Evolutionary conservation across 2,329 filamentous ascomycete genomes (phyloP).

Genomic region (Xylaria arbuscula): DNA sequence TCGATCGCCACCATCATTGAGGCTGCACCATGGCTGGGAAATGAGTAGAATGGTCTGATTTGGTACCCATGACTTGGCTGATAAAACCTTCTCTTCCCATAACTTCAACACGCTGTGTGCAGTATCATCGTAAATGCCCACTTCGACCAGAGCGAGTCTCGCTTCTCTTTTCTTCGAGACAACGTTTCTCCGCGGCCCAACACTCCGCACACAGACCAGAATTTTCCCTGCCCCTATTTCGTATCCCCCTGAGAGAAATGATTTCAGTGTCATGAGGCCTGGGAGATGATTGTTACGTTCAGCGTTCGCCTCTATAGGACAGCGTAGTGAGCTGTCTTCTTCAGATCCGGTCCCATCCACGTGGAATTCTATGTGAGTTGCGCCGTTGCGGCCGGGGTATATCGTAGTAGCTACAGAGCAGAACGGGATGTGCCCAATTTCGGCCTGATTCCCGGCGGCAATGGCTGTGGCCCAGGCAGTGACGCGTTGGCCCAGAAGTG

Average conservation of each 20-base stretch:
- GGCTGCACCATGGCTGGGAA: slow-evolving; percentile 53
- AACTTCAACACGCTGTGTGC: slow-evolving; percentile 63
- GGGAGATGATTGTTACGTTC: slow-evolving; percentile 48
- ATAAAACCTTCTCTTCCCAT: slow-evolving; percentile 62
- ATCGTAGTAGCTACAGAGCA: slow-evolving; percentile 66
- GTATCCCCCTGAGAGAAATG: slow-evolving; percentile 65
- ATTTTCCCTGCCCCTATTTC: slow-evolving; percentile 63
- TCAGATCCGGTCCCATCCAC: slow-evolving; percentile 54
- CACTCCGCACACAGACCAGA: slow-evolving; percentile 67
- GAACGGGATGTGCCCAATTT: slow-evolving; percentile 49
- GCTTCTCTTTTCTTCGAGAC: slow-evolving; percentile 59
- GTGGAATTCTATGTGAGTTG: slow-evolving; percentile 65
- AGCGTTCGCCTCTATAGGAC: slow-evolving; percentile 57
- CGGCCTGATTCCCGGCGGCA: slow-evolving; percentile 56
- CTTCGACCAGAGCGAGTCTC: slow-evolving; percentile 58
- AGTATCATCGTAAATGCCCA: slow-evolving; percentile 69
- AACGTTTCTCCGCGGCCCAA: slow-evolving; percentile 64
- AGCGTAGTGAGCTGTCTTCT: slow-evolving; percentile 56
- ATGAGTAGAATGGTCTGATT: slow-evolving; percentile 63
- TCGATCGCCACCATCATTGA: slow-evolving; percentile 10
- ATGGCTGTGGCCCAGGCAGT: slow-evolving; percentile 68
- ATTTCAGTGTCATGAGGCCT: slow-evolving; percentile 66
- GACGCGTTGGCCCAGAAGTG: slow-evolving; percentile 65
- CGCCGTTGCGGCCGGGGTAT: slow-evolving; percentile 66
- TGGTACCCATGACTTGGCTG: slow-evolving; percentile 57